Percentiles rank a stretch among this genome's conserved stretches.
Evolutionary conservation across 2,329 filamentous ascomycete genomes (phyloP).

Genomic region (Aspergillus pseudoviridinutans): DNA sequence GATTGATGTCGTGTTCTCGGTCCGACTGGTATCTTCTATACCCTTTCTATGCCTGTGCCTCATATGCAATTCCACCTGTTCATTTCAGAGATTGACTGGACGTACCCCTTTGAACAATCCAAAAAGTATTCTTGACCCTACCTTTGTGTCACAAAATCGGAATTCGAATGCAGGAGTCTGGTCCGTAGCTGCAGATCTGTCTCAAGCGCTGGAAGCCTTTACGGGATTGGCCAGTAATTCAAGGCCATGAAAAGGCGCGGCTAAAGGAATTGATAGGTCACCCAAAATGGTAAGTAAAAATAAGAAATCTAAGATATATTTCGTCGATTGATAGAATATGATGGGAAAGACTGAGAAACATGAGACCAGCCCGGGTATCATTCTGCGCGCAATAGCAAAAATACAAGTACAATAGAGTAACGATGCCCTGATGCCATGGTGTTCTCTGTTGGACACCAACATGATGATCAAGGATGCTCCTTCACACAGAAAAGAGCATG

Average conservation of each 20-base stretch:
- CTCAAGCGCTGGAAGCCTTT: background rate
- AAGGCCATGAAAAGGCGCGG: too few species aligned
- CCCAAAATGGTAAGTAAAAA: background rate
- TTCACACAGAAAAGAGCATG: background rate
- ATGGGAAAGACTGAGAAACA: background rate
- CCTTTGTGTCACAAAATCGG: background rate
- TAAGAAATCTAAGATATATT: background rate
- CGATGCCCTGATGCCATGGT: background rate
- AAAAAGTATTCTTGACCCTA: background rate
- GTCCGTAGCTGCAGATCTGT: background rate
- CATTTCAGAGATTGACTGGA: background rate
- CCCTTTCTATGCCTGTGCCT: background rate
- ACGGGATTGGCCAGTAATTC: background rate
- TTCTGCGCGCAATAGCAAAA: constrained; percentile 6
- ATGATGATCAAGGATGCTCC: constrained; percentile 1
- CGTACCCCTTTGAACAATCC: background rate
- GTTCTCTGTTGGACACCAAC: background rate
- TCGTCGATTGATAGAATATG: background rate
- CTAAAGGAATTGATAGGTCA: background rate
- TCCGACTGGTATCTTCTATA: background rate
- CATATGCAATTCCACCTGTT: background rate
- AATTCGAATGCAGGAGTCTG: background rate
- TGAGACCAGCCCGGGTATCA: constrained; percentile 18
- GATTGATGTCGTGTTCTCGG: background rate
- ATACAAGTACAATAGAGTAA: constrained; percentile 10